Base-by-base conservation (phyloP, 768 basidiomycete genomes). In the Rhizopogon vulgaris region DNA sequence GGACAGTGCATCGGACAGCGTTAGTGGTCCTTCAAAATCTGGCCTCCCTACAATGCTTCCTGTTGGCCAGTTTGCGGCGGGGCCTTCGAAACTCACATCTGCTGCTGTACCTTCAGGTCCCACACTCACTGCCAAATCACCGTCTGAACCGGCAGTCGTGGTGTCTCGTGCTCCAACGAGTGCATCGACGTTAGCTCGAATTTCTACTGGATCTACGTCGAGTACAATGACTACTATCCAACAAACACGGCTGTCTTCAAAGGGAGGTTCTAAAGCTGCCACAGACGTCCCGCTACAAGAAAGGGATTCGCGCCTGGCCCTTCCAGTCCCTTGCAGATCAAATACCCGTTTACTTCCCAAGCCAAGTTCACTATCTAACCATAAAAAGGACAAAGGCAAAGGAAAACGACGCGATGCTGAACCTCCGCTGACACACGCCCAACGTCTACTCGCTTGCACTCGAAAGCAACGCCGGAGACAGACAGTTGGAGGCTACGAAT, bases 401-500 rank as follows among this genome's bases (percentile, higher is more conserved):
- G 37, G 32, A 24, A 49, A 45, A 9, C 28, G 30, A 6, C 42
- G 17, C 4, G n/a, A 28, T 49, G 27, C 12, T 18, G 22, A 24
- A 6, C 14, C 36, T 45, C 39, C 48, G 4, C 12, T 25, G n/a
- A 49, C 48, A 28, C 36, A 42, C 15, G 48, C 30, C 14, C 28
- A 18, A 22, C 43, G 43, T 45, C 7, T 45, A 22, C 48, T 25
- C 24, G 15, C 42, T 22, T 17, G 27, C 27, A 22, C 18, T 15
- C 49, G 22, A 50, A 38, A 50, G 36, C 38, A 15, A 25, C 27
- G 30, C 7, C 42, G 51, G 30, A 46, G 47, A 46, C 56, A 63
- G 32, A 57, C 58, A 8, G 53, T 58, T 15, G 38, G 38, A 24
- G 49, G 46, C 4, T 47, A 51, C 28, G 41, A 9, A 8, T 32